Evolutionary conservation across 208 protist species (phyloP).

Genomic region (Trypanosoma platydactyli): DNA sequence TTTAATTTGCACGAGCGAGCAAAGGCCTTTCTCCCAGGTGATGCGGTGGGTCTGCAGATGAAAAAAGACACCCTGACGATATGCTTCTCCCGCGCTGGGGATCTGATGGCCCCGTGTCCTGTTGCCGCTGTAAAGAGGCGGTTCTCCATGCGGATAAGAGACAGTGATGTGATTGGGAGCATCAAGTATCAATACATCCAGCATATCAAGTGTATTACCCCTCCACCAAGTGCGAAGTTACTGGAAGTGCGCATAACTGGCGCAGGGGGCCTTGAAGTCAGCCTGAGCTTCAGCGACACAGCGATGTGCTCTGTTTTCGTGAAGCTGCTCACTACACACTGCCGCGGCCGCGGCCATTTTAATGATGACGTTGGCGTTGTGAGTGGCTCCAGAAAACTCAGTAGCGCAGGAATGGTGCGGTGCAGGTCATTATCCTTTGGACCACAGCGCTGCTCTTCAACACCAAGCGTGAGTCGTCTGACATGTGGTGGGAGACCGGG

Average conservation of each 20-base stretch:
- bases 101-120: background rate
- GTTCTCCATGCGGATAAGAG: background rate
- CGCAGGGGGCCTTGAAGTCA: background rate
- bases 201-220: background rate
- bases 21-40: constrained; percentile 25
- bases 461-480: too few species aligned
- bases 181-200: constrained; percentile 18
- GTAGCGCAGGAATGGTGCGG: background rate
- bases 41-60: constrained; percentile 22
- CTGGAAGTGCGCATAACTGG: constrained; percentile 14
- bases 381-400: background rate
- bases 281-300: constrained; percentile 14
- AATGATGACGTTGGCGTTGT: constrained; percentile 12
- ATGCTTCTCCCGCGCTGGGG: constrained; percentile 12
- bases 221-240: background rate
- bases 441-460: background rate
- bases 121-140: background rate
- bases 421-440: background rate
- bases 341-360: background rate
- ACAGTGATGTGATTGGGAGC: constrained; percentile 10
- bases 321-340: constrained; percentile 15
- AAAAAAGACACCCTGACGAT: constrained; percentile 5
- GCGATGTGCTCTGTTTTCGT: constrained; percentile 14
- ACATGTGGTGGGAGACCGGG: too few species aligned
- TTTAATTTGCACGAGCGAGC: constrained; percentile 27